Evolutionary conservation across 306 rosid genomes (phyloP), one percentile per base, ranked within the genome.

Genomic region (Quercus wislizeni): DNA sequence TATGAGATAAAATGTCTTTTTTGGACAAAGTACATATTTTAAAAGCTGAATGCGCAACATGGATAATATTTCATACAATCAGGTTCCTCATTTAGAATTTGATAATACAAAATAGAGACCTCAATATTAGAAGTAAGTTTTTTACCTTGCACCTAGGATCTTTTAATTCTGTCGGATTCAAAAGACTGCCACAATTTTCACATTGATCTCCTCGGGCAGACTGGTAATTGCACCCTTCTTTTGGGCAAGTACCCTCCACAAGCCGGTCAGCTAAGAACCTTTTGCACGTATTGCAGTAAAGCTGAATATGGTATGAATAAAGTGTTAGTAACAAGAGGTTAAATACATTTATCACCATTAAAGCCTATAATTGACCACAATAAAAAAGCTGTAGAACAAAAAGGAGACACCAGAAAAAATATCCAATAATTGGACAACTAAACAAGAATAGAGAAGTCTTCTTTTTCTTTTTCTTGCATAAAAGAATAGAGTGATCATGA

Each of bases 171-270:
- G 98, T 91, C 19, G 99, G 99, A 81, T 95, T 93, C 74, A 91
- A 85, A 80, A 95, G 99, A 79, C 91, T 91, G 54, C 99, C 97
- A 68, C 99, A 95, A 75, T 95, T 91, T 77, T 95, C 99, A 81
- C 99, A 95, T 65, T 95, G 99, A 76, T 95, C 99, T 46, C 99
- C 98, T 59, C 98, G 87, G 19, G 99, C 99, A 30, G 98, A 95
- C 83, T 82, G 90, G 83, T 95, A 92, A 61, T 85, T 94, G 28
- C 99, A 95, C 15, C 96, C 96, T 1, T 54, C 85, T 25, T 91
- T 89, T 0, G 98, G 99, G 79, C 99, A 95, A 55, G 62, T 78
- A 75, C 99, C 99, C 90, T 95, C 99, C 83, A 95, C 96, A 12
- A 92, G 97, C 67, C 99, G 86, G 73, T 95, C 99, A 20, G 99